Evolutionary conservation across 306 rosid species (phyloP).

Genomic region (Cucurbita maxima): DNA sequence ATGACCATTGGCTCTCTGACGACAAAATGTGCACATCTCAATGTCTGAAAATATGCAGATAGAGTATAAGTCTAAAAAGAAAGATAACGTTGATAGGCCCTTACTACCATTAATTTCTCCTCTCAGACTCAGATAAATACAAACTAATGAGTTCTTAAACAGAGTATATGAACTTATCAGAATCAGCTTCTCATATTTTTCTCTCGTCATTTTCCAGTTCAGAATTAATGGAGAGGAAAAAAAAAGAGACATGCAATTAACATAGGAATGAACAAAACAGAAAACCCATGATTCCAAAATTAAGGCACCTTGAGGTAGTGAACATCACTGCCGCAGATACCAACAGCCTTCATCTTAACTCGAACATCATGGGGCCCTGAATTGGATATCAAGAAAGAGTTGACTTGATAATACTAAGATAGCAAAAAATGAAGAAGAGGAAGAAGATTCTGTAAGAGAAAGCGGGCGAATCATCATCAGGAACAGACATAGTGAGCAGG

Average conservation of each 20-base stretch:
- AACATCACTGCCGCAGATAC: slow-evolving; percentile 94
- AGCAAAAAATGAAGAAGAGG: background rate
- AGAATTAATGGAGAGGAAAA: background rate
- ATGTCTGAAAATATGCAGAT: slow-evolving; percentile 26
- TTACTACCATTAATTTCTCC: background rate
- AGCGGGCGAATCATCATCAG: background rate
- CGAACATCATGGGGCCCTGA: slow-evolving; percentile 71
- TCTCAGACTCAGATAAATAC: background rate
- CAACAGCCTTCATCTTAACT: slow-evolving; percentile 80
- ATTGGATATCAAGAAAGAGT: slow-evolving; percentile 1
- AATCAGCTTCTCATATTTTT: background rate
- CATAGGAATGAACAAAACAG: background rate
- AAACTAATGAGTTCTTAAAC: background rate
- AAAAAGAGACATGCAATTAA: background rate
- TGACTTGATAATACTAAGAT: background rate
- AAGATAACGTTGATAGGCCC: background rate
- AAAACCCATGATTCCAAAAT: background rate
- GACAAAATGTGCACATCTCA: slow-evolving; percentile 62
- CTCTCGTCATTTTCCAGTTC: background rate
- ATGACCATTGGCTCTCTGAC: slow-evolving; percentile 88
- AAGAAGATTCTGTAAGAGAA: background rate
- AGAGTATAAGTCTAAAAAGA: background rate
- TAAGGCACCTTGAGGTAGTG: slow-evolving; percentile 58
- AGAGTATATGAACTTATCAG: background rate
- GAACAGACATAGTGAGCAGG: background rate